Evolutionary conservation across 2,329 filamentous ascomycete species (phyloP), one percentile per base, ranked within the genome.

Genomic region (Achaetomium macrosporum): DNA sequence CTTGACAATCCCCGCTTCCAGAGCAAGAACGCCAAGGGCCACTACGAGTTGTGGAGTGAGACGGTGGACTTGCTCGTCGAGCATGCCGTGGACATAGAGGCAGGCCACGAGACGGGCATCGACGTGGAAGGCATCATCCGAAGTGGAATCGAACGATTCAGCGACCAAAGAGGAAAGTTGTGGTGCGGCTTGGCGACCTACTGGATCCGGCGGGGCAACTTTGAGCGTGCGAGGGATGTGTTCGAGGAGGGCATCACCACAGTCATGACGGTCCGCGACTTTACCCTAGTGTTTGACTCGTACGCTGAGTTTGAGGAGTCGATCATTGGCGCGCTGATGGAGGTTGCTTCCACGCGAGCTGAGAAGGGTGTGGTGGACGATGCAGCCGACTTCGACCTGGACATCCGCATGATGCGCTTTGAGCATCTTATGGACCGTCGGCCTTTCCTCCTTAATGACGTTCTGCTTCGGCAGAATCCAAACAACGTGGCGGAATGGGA

Each of bases 271-370:
- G 91, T 99, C 42, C 85, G 93, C 51, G 93, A 99, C 71, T 99
- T 99, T 66, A 95, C 91, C 1, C 81, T 97, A 51, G 86, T 97
- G 42, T 99, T 99, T 63, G 93, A 99, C 69, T 88, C 91, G 0
- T 99, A 97, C 65, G 85, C 88, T 31, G 93, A 99, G 69, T 96
- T 96, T 57, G 93, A 99, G 69, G 95, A 99, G 71, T 92, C 91
- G 0, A 86, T 97, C 61, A 96, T 97, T 59, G 86, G 88, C 13
- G 85, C 85, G 44, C 76, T 97, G 62, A 95, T 99, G 84, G 91
- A 97, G 63, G 81, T 88, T 50, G 91, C 91, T 1, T 87, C 90
- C 7, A 72, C 74, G 45, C 85, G 91, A 41, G 84, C 89, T n/a
- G 85, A 90, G 48, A 88, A 90, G 64, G 88, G 86, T 11, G 78